Percentiles rank a stretch among this genome's conserved stretches.
Evolutionary conservation across 331 rosid genomes (phyloP).

Genomic region (Malus hybrid): DNA sequence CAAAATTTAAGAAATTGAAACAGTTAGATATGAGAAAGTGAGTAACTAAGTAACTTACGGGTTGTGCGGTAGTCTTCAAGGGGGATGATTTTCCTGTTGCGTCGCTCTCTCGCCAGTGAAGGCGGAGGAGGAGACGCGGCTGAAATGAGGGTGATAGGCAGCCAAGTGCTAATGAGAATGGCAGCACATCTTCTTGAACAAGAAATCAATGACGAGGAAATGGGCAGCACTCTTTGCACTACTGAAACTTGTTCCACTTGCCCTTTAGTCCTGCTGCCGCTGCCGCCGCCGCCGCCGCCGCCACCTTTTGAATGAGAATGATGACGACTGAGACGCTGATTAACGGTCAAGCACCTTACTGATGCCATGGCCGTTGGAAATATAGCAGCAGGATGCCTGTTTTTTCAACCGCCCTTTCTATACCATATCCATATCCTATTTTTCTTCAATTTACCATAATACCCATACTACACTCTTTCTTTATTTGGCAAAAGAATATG

Average conservation of each 20-base stretch:
- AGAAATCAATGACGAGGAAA: not conserved
- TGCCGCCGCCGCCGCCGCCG: too few relatives aligned
- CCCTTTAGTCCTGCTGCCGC: not conserved
- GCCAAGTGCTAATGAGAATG: slow-evolving; percentile 41
- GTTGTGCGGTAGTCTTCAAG: slow-evolving; percentile 48
- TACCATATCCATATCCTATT: not conserved
- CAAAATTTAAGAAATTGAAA: not conserved
- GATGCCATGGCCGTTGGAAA: slow-evolving; percentile 13
- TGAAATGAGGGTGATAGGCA: slow-evolving; percentile 36
- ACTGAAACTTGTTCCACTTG: not conserved
- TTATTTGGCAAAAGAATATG: not conserved
- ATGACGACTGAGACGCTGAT: not conserved
- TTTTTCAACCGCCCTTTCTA: not conserved
- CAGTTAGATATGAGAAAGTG: not conserved
- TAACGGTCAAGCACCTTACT: slow-evolving; percentile 6
- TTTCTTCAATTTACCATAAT: not conserved
- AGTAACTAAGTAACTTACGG: slow-evolving; percentile 20
- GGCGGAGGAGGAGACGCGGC: slow-evolving; percentile 18
- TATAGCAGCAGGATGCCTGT: not conserved
- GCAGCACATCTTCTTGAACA: slow-evolving; percentile 54
- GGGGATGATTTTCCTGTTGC: slow-evolving; percentile 65
- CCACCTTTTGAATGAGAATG: not conserved
- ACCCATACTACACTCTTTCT: not conserved
- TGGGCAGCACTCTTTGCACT: not conserved
- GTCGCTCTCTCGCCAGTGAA: slow-evolving; percentile 57